phyloP scores from a whole-genome alignment of 1,139 yeast species.

The Sugiyamaella castrensis region DNA sequence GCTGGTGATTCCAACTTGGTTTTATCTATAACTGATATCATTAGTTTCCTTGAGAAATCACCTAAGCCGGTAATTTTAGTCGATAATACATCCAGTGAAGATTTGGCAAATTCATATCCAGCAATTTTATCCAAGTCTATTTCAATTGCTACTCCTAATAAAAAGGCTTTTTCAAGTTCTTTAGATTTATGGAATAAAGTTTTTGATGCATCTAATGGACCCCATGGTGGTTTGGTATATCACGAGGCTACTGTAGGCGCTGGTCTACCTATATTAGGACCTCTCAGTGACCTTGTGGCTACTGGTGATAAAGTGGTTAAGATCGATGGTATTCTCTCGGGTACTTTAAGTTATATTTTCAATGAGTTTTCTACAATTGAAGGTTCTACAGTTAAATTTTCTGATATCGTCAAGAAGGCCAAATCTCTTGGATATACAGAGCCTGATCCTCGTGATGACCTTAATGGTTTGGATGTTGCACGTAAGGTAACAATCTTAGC shows the following conservation, averaged over 20 bases:
- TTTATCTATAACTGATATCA: slow-evolving; percentile 55
- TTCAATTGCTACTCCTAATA: slow-evolving; percentile 96
- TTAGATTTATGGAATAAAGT: slow-evolving; percentile 72
- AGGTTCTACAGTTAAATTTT: slow-evolving; percentile 62
- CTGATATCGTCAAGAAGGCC: slow-evolving; percentile 86
- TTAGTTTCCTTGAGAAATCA: slow-evolving; percentile 60
- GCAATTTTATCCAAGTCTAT: slow-evolving; percentile 70
- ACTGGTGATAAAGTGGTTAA: slow-evolving; percentile 91
- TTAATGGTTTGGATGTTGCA: slow-evolving; percentile 97
- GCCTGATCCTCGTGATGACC: slow-evolving; percentile 98
- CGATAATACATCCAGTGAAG: slow-evolving; percentile 87
- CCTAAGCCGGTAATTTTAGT: slow-evolving; percentile 76
- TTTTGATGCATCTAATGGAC: slow-evolving; percentile 49
- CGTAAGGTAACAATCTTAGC: slow-evolving; percentile 95
- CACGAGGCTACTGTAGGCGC: slow-evolving; percentile 99
- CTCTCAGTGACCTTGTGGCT: slow-evolving; percentile 77
- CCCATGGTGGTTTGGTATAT: slow-evolving; percentile 75
- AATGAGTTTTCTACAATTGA: slow-evolving; percentile 80
- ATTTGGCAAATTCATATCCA: slow-evolving; percentile 75
- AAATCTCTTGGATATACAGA: slow-evolving; percentile 93
- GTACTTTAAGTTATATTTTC: slow-evolving; percentile 94
- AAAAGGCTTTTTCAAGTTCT: slow-evolving; percentile 91
- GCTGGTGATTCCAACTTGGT: slow-evolving; percentile 40
- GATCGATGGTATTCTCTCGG: slow-evolving; percentile 95
- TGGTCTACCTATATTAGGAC: slow-evolving; percentile 89